Evolutionary conservation across 2,329 filamentous ascomycete species (phyloP).

Genomic region (Corinectria fuckeliana): DNA sequence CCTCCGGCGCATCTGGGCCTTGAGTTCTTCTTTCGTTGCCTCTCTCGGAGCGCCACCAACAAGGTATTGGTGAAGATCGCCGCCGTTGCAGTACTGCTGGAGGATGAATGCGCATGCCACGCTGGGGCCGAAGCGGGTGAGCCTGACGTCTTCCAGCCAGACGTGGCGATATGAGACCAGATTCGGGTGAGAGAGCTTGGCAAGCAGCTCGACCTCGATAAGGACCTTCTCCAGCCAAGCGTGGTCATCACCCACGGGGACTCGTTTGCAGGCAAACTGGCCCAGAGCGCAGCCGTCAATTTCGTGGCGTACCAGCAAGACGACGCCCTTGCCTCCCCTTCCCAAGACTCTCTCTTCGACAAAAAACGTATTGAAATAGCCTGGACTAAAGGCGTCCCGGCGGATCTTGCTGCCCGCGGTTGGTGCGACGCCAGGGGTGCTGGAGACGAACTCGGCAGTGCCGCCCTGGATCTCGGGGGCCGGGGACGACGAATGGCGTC

Average conservation of each 20-base stretch:
- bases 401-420: constrained; percentile 74
- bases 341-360: constrained; percentile 87
- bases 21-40: constrained; percentile 82
- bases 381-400: constrained; percentile 83
- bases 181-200: constrained; percentile 91
- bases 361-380: constrained; percentile 94
- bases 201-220: constrained; percentile 89
- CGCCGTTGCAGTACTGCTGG: constrained; percentile 95
- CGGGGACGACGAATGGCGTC: constrained; percentile 22
- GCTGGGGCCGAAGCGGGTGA: constrained; percentile 85
- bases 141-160: constrained; percentile 89
- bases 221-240: constrained; percentile 94
- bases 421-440: constrained; percentile 56
- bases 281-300: constrained; percentile 89
- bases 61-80: constrained; percentile 88
- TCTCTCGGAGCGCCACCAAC: constrained; percentile 69
- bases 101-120: constrained; percentile 96
- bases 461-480: constrained; percentile 36
- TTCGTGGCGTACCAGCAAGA: constrained; percentile 90
- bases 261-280: constrained; percentile 94
- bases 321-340: constrained; percentile 91
- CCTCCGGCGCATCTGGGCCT: constrained; percentile 81
- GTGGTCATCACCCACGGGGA: constrained; percentile 94
- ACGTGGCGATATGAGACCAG: constrained; percentile 96
- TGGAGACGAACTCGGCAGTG: constrained; percentile 59